Base-by-base conservation (phyloP, 192 early-diverging fungal species). In the Backusella sp. region DNA sequence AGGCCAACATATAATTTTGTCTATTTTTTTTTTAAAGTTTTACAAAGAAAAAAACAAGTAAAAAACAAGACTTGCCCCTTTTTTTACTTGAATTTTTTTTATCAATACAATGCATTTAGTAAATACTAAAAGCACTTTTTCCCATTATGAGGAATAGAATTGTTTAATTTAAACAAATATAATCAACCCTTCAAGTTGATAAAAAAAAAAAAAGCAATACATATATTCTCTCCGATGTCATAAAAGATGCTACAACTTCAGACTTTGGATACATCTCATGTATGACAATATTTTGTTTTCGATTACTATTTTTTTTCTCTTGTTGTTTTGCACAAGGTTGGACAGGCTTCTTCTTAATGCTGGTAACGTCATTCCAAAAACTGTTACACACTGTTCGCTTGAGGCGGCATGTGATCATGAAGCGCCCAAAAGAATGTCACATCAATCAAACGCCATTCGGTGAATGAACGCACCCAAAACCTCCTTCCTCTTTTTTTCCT, bases 341-440 rank as follows among this genome's bases (percentile, higher is more conserved):
- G 14, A 28, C 56, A 62, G 23, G 23, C 23, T 28, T 28, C 56
- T 12, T 23, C 12, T 26, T 11, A 62, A 62, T 62, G 56, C 26
- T 28, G 21, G 23, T n/a, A 62, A 11, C 56, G 56, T 62, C 56
- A 62, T 62, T 62, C 11, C 23, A 62, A 62, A 62, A 62, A 62
- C 4, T 19, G 56, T 62, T 62, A 62, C 56, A 62, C 56, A 28
- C 12, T 28, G 21, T 28, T 28, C 23, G 11, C 26, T 28, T 26
- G 12, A 59, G 56, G 0, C 23, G 23, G 4, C 56, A 62, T 62
- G 56, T 62, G 56, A 62, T 28, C 56, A 62, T 28, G 19, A n/a
- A 62, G 56, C 56, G 56, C 56, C 56, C 56, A 62, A 62, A 62
- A 62, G 56, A 62, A 62, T 62, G 56, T 62, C 56, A 62, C 56